Percentiles rank a stretch among this genome's conserved stretches.
Conservation (phyloP, 768 basidiomycete species). For the Suillus subalutaceus region DNA sequence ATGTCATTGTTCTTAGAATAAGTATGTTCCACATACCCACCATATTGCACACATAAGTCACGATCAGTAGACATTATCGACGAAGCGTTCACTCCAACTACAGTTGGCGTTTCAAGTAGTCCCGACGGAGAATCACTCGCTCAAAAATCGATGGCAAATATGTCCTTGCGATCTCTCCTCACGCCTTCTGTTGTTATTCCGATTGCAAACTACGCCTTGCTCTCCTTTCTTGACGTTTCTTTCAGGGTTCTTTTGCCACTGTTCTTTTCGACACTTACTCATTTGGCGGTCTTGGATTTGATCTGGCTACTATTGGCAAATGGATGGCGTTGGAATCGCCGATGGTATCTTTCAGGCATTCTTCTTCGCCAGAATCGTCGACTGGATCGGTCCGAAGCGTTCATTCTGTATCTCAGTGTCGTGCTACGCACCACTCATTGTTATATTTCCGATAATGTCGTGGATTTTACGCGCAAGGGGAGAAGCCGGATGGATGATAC, state of each 20-base stretch:
- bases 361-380: slow-evolving; percentile 43
- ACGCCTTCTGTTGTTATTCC: slow-evolving; percentile 41
- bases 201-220: slow-evolving; percentile 43
- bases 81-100: too few relatives aligned
- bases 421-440: slow-evolving; percentile 41
- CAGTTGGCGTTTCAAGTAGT: background rate
- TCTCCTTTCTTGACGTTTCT: slow-evolving; percentile 47
- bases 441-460: slow-evolving; percentile 50
- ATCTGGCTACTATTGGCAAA: slow-evolving; percentile 44
- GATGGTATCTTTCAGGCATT: slow-evolving; percentile 43
- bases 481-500: slow-evolving; percentile 17
- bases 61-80: slow-evolving; percentile 1
- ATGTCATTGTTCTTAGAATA: slow-evolving; percentile 31
- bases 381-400: slow-evolving; percentile 42
- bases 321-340: slow-evolving; percentile 35
- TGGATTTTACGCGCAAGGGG: slow-evolving; percentile 34
- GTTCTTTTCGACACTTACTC: slow-evolving; percentile 46
- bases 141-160: slow-evolving; percentile 24
- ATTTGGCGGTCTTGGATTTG: slow-evolving; percentile 45
- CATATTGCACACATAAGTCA: background rate
- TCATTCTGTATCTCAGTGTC: slow-evolving; percentile 43
- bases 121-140: background rate
- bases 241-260: slow-evolving; percentile 45
- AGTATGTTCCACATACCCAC: slow-evolving; percentile 21
- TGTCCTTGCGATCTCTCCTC: slow-evolving; percentile 33